phyloP scores from a whole-genome alignment of 139 green algal genomes.

The Trebouxia sp. region DNA sequence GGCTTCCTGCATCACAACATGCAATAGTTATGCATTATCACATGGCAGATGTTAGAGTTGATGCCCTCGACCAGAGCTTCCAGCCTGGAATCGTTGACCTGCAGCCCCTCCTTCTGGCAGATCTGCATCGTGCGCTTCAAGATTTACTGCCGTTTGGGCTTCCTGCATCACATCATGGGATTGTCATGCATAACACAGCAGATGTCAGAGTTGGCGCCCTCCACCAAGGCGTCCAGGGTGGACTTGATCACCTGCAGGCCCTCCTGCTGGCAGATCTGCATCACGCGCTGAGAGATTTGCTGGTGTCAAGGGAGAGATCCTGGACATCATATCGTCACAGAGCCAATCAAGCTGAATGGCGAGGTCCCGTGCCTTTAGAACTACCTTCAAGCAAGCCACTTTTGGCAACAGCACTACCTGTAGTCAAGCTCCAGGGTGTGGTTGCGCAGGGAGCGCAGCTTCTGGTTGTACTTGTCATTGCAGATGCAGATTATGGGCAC shows the following conservation, averaged over 20 bases:
- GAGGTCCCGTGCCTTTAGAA: not conserved
- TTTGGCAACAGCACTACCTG: slow-evolving; percentile 24
- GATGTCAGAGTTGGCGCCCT: slow-evolving; percentile 85
- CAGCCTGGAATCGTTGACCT: slow-evolving; percentile 71
- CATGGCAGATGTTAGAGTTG: slow-evolving; percentile 87
- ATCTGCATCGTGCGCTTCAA: not conserved
- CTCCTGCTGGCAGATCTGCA: slow-evolving; percentile 73
- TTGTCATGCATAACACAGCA: slow-evolving; percentile 89
- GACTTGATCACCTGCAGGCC: slow-evolving; percentile 70
- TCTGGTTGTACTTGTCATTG: slow-evolving; percentile 97
- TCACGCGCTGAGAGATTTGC: slow-evolving; percentile 80
- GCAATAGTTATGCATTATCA: no score
- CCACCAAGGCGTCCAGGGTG: slow-evolving; percentile 79
- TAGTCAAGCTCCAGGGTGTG: slow-evolving; percentile 90
- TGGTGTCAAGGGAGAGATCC: no score
- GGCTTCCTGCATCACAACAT: slow-evolving; percentile 58
- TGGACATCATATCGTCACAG: no score
- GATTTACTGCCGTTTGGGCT: not conserved
- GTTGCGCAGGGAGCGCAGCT: slow-evolving; percentile 87
- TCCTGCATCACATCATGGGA: slow-evolving; percentile 75
- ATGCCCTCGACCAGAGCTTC: slow-evolving; percentile 75
- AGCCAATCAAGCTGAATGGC: no score
- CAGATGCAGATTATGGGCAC: slow-evolving; percentile 98
- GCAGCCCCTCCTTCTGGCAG: slow-evolving; percentile 70
- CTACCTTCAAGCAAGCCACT: not conserved